These are phyloP conservation scores for Colletotrichum trifolii DNA, from an alignment of 2,329 filamentous ascomycete genomes.

Conservation along the genomic window DNA sequence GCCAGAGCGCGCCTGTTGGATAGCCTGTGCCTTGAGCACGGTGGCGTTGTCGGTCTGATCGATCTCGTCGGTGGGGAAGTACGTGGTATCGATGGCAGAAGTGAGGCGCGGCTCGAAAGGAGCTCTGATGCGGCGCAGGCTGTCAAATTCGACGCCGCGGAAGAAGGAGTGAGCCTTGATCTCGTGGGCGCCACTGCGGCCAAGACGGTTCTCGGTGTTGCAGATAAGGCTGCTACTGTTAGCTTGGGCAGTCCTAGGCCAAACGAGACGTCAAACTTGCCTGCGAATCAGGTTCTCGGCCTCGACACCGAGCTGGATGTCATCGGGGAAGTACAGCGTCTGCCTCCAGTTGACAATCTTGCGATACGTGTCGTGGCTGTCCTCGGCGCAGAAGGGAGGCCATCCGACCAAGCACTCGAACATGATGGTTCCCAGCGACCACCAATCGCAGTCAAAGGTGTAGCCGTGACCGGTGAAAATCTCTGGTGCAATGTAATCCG, in stretches of 20 bases:
- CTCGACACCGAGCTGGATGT: slow-evolving; percentile 87
- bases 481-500: slow-evolving; percentile 98
- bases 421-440: slow-evolving; percentile 99
- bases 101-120: slow-evolving; percentile 95
- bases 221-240: slow-evolving; percentile 80
- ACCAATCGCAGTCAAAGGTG: slow-evolving; percentile 98
- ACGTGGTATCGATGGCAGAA: slow-evolving; percentile 94
- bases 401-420: slow-evolving; percentile 98
- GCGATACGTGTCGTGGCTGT: slow-evolving; percentile 96
- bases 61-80: slow-evolving; percentile 99
- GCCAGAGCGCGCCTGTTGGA: slow-evolving; percentile 69
- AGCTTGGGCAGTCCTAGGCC: slow-evolving; percentile 13
- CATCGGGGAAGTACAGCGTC: slow-evolving; percentile 95
- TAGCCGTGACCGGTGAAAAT: slow-evolving; percentile 98
- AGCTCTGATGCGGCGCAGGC: slow-evolving; percentile 89
- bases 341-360: slow-evolving; percentile 99
- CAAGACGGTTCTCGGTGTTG: slow-evolving; percentile 91
- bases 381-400: slow-evolving; percentile 98
- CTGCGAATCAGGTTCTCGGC: slow-evolving; percentile 93
- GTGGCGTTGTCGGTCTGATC: slow-evolving; percentile 95
- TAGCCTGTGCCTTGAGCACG: slow-evolving; percentile 83
- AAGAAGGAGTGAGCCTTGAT: slow-evolving; percentile 97
- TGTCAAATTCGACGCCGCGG: slow-evolving; percentile 95
- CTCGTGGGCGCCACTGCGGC: slow-evolving; percentile 86
- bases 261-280: slow-evolving; percentile 60